phyloP scores from a whole-genome alignment of 1,139 yeast species.

The Taphrina populina region DNA sequence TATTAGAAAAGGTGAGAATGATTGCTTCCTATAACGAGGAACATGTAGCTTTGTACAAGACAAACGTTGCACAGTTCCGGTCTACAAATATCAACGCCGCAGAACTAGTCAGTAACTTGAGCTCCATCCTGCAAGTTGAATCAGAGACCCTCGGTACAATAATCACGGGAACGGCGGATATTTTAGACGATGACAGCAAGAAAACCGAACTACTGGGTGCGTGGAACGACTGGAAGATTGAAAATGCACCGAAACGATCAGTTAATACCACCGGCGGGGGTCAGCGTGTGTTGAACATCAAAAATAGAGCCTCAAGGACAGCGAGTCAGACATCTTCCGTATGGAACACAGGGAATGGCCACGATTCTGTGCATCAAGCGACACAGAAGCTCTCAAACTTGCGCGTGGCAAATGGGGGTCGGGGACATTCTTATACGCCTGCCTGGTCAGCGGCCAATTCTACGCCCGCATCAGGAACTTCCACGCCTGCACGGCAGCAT shows the following conservation, averaged over 20 bases:
- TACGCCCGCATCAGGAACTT: constrained; percentile 21
- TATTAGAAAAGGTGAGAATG: constrained; percentile 15
- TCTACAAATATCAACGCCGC: constrained; percentile 29
- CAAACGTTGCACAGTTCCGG: constrained; percentile 28
- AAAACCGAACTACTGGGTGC: constrained; percentile 34
- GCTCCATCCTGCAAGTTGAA: constrained; percentile 10
- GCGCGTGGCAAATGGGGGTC: constrained; percentile 4
- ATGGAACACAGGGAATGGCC: constrained; percentile 30
- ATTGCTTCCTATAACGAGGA: constrained; percentile 25
- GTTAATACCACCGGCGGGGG: constrained; percentile 22
- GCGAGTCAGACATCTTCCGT: constrained; percentile 32
- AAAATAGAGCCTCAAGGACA: constrained; percentile 29
- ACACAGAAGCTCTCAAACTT: constrained; percentile 6
- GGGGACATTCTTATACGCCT: constrained; percentile 20
- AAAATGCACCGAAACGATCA: constrained; percentile 9
- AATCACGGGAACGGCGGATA: constrained; percentile 28
- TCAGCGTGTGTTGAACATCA: constrained; percentile 32
- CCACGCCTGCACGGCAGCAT: constrained; percentile 2
- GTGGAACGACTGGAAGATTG: constrained; percentile 36
- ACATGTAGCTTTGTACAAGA: constrained; percentile 26
- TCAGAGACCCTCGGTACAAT: constrained; percentile 31
- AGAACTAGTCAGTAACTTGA: constrained; percentile 29
- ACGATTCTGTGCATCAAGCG: constrained; percentile 1
- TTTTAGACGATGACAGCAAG: constrained; percentile 29
- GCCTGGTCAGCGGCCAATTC: constrained; percentile 31